Conservation (phyloP, 805 yeast genomes). For the Hanseniaspora occidentalis region DNA sequence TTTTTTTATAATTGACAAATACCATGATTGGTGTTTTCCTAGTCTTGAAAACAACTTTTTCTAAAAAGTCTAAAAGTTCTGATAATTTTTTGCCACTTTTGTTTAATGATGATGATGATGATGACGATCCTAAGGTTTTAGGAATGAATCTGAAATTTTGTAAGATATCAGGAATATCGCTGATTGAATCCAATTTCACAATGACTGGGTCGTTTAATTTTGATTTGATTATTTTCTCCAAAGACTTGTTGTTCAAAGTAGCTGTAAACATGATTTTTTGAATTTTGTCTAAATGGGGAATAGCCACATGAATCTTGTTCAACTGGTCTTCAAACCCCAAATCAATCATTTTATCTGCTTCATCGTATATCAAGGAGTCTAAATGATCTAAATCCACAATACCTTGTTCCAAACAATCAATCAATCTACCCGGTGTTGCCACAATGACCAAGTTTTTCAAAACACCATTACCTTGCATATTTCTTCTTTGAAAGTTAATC, state of each 20-base stretch:
- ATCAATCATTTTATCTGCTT: conserved; percentile 70
- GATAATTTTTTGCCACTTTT: not conserved
- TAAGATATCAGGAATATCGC: not conserved
- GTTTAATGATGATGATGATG: conserved; percentile 30
- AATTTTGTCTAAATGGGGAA: conserved; percentile 20
- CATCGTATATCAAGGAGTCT: conserved; percentile 59
- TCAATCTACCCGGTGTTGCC: conserved; percentile 70
- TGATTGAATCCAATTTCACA: not conserved
- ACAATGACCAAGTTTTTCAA: conserved; percentile 37
- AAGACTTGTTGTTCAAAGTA: conserved; percentile 47
- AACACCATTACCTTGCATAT: conserved; percentile 56
- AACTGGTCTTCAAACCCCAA: conserved; percentile 76
- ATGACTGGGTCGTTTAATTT: not conserved
- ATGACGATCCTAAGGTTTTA: not conserved
- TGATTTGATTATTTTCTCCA: conserved; percentile 12
- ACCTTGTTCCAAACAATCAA: conserved; percentile 45
- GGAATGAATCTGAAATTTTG: not conserved
- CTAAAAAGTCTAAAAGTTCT: not conserved
- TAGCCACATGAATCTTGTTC: not conserved
- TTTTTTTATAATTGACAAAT: conserved; percentile 45
- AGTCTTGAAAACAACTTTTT: not conserved
- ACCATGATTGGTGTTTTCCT: conserved; percentile 14
- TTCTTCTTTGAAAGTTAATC: conserved; percentile 82
- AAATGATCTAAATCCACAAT: conserved; percentile 38
- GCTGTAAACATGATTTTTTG: conserved; percentile 91